Conservation (phyloP, 73 alveolate species). For the Blepharisma japonicum region DNA sequence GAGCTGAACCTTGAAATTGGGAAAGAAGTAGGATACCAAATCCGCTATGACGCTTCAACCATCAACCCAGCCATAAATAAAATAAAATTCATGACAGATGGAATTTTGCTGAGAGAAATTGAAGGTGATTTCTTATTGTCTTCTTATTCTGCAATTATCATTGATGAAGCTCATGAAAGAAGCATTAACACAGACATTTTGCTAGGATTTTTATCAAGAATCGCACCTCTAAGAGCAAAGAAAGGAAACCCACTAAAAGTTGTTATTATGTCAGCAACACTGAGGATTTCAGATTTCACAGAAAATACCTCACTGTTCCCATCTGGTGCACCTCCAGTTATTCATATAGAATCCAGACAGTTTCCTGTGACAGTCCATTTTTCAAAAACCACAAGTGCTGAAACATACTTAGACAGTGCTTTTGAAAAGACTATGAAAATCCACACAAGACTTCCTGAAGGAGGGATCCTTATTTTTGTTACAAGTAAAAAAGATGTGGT, state of each 20-base stretch:
- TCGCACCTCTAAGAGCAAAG: slow-evolving; percentile 79
- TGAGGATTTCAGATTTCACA: slow-evolving; percentile 91
- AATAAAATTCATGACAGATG: slow-evolving; percentile 98
- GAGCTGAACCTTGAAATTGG: slow-evolving; percentile 86
- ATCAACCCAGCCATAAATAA: slow-evolving; percentile 58
- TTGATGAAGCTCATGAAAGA: slow-evolving; percentile 99
- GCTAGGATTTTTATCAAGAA: slow-evolving; percentile 88
- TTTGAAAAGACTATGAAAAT: slow-evolving; percentile 87
- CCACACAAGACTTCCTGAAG: slow-evolving; percentile 89
- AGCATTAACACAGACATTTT: slow-evolving; percentile 94
- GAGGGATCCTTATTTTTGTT: slow-evolving; percentile 90
- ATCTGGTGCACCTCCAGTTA: slow-evolving; percentile 49
- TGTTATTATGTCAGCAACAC: slow-evolving; percentile 96
- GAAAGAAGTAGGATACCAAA: slow-evolving; percentile 90
- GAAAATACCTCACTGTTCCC: slow-evolving; percentile 79
- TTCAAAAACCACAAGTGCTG: slow-evolving; percentile 75
- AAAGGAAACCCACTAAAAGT: slow-evolving; percentile 81
- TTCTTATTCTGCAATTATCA: slow-evolving; percentile 90
- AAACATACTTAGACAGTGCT: slow-evolving; percentile 90
- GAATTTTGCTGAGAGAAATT: slow-evolving; percentile 88
- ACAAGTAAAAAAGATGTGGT: slow-evolving; percentile 93
- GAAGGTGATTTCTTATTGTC: slow-evolving; percentile 76
- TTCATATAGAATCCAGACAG: slow-evolving; percentile 89
- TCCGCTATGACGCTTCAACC: slow-evolving; percentile 82
- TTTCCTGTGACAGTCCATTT: slow-evolving; percentile 86